phyloP scores from a whole-genome alignment of 1,284 basidiomycete genomes.

The Pseudozyma sp. region DNA sequence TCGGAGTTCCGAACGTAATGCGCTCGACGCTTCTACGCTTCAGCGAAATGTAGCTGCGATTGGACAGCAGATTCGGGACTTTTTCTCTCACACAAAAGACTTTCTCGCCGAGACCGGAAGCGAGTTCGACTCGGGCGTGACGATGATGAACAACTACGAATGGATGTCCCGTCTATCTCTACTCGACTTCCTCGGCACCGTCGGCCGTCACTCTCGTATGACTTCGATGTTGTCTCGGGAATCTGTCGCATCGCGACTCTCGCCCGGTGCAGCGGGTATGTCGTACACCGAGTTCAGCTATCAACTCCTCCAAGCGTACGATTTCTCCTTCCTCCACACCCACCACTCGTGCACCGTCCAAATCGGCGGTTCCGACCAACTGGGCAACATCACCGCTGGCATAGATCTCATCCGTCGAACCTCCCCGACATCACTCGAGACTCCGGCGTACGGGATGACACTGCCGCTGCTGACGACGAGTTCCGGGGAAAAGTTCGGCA shows the following conservation, averaged over 20 bases:
- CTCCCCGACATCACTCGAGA: conserved; percentile 28
- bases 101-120: conserved; percentile 68
- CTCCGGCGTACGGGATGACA: conserved; percentile 83
- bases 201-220: conserved; percentile 84
- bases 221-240: conserved; percentile 91
- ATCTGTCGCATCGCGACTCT: conserved; percentile 75
- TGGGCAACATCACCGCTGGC: conserved; percentile 96
- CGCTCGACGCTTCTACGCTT: conserved; percentile 76
- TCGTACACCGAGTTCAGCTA: conserved; percentile 98
- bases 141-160: conserved; percentile 79
- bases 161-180: conserved; percentile 83
- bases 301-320: conserved; percentile 95
- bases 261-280: conserved; percentile 74
- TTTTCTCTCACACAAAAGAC: conserved; percentile 77
- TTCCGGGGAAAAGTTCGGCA: conserved; percentile 94
- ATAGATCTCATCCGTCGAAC: conserved; percentile 84
- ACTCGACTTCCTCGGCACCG: conserved; percentile 84
- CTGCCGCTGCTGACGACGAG: conserved; percentile 92
- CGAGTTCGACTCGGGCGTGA: conserved; percentile 26
- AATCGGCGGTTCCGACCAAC: conserved; percentile 95
- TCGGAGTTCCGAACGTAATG: conserved; percentile 82
- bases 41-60: conserved; percentile 79
- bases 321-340: conserved; percentile 84
- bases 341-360: conserved; percentile 82
- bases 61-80: conserved; percentile 76